phyloP scores from a whole-genome alignment of 768 basidiomycete genomes.

The Crassisporium funariophilum region DNA sequence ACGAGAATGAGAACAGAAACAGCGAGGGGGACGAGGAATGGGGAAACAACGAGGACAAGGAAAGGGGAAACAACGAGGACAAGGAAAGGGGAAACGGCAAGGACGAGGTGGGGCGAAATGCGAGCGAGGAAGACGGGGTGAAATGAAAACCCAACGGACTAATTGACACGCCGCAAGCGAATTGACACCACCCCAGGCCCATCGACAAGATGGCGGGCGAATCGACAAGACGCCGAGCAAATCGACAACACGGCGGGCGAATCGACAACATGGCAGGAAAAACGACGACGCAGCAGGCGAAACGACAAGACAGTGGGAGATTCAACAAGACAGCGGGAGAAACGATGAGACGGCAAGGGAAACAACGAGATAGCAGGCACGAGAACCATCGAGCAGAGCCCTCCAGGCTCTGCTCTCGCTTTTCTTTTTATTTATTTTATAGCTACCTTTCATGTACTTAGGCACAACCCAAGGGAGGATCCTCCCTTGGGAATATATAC shows the following conservation, averaged over 20 bases:
- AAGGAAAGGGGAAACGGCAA: not conserved
- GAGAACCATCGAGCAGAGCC: not conserved
- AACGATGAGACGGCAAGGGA: no score
- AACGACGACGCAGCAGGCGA: no score
- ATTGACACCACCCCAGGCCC: not conserved
- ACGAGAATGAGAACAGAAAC: not conserved
- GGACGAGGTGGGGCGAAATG: no score
- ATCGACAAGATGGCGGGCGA: not conserved
- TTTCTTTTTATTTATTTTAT: not conserved
- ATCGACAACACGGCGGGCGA: not conserved
- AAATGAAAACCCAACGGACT: no score
- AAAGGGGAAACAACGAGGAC: not conserved
- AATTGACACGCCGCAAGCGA: no score
- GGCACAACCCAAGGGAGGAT: not conserved
- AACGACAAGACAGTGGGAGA: not conserved
- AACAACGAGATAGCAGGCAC: not conserved
- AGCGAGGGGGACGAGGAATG: not conserved
- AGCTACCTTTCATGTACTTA: not conserved
- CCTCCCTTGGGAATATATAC: no score
- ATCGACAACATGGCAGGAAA: not conserved
- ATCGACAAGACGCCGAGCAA: no score
- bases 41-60: not conserved
- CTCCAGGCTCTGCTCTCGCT: not conserved
- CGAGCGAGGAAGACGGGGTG: no score
- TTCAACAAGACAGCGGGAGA: not conserved